These are phyloP conservation scores for Aspergillus alliaceus DNA, from an alignment of 2,329 filamentous ascomycete genomes.

Conservation along the genomic window DNA sequence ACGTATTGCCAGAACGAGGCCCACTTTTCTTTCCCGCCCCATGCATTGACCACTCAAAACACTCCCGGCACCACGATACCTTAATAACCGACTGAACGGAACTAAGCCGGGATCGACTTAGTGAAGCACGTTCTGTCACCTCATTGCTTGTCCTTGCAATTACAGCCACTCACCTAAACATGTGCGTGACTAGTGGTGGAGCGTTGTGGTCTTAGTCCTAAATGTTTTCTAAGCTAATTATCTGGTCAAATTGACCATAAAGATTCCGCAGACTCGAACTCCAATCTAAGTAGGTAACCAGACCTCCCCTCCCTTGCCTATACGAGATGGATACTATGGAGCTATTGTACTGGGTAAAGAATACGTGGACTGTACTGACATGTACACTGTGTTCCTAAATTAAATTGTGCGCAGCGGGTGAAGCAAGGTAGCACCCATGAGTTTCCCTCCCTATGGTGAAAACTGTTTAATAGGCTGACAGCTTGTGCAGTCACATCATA, in stretches of 20 bases:
- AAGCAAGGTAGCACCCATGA: neutral
- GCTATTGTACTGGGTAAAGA: neutral
- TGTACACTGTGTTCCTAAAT: neutral
- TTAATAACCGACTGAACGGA: neutral
- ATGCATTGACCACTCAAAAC: neutral
- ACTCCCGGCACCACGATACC: neutral
- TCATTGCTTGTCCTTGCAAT: too few species aligned
- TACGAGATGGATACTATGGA: neutral
- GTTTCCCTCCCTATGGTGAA: too few species aligned
- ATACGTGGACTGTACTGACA: neutral
- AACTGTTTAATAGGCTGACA: neutral
- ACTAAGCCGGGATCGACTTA: neutral
- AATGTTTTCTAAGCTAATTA: neutral
- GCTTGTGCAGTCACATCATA: neutral
- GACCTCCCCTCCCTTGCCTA: neutral
- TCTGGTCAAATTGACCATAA: neutral
- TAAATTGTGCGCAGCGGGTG: neutral
- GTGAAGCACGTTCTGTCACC: neutral
- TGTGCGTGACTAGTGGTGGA: too few species aligned
- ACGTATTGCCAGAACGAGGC: neutral
- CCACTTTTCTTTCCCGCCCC: neutral
- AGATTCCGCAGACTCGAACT: too few species aligned
- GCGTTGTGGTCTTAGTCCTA: too few species aligned
- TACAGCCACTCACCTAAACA: slow-evolving; percentile 7
- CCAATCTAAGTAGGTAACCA: too few species aligned